Evolutionary conservation across 768 basidiomycete genomes (phyloP).

Genomic region (Tephrocybe sp.): DNA sequence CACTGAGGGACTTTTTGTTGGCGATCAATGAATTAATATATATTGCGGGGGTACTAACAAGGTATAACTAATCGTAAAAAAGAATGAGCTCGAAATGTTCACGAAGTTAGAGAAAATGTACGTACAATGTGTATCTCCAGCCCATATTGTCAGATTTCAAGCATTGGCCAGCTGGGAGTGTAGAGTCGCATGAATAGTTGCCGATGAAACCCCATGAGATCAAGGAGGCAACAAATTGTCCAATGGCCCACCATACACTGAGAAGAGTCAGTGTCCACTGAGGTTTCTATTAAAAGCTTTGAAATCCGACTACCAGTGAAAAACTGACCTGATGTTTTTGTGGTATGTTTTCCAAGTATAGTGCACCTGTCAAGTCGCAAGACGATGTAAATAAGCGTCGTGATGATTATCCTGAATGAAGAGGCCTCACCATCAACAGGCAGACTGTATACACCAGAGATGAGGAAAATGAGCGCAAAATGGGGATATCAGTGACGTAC

Average conservation of each 20-base stretch:
- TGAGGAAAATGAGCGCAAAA: slow-evolving; percentile 15
- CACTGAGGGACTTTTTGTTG: slow-evolving; percentile 25
- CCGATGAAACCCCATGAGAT: slow-evolving; percentile 58
- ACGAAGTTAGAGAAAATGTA: not conserved
- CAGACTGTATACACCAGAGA: slow-evolving; percentile 27
- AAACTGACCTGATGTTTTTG: slow-evolving; percentile 37
- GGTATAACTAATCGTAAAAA: slow-evolving; percentile 30
- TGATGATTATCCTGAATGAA: not conserved
- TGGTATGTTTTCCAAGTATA: slow-evolving; percentile 47
- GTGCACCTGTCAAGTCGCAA: slow-evolving; percentile 36
- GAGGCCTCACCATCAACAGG: slow-evolving; percentile 43
- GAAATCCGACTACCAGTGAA: too few species aligned
- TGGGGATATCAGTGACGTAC: slow-evolving; percentile 29
- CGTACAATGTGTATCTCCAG: slow-evolving; percentile 57
- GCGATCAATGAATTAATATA: not conserved
- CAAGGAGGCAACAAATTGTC: slow-evolving; percentile 49
- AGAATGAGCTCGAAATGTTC: too few species aligned
- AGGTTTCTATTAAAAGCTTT: too few species aligned
- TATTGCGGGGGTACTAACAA: slow-evolving; percentile 29
- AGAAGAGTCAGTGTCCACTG: slow-evolving; percentile 57
- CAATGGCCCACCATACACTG: slow-evolving; percentile 53
- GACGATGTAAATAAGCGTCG: not conserved
- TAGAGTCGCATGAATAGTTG: slow-evolving; percentile 49
- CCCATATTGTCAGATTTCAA: slow-evolving; percentile 53
- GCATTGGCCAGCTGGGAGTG: slow-evolving; percentile 38